phyloP scores from a whole-genome alignment of 1,284 basidiomycete genomes.

The Pseudozyma tsukubaensis region DNA sequence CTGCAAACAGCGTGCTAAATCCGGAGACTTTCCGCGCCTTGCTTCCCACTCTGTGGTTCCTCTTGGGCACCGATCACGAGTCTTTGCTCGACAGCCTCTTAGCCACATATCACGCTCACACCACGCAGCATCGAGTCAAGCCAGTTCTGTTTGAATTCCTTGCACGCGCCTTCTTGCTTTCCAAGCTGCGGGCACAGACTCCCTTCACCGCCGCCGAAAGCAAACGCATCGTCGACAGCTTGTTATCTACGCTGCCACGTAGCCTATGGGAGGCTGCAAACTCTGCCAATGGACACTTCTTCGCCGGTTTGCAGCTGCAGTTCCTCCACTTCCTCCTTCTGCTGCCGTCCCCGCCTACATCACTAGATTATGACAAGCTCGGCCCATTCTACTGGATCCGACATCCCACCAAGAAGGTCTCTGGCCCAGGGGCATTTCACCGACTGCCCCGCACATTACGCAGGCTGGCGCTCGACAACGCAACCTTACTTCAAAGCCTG shows the following conservation, averaged over 20 bases:
- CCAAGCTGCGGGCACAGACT: slow-evolving; percentile 15
- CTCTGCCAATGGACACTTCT: slow-evolving; percentile 9
- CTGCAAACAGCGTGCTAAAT: slow-evolving; percentile 28
- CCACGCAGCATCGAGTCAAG: slow-evolving; percentile 37
- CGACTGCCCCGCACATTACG: slow-evolving; percentile 18
- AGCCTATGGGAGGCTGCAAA: slow-evolving; percentile 34
- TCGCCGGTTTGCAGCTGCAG: slow-evolving; percentile 29
- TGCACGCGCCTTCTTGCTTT: slow-evolving; percentile 39
- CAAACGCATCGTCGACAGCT: slow-evolving; percentile 17
- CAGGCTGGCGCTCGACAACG: slow-evolving; percentile 38
- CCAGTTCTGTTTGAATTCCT: slow-evolving; percentile 52
- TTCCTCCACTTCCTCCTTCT: slow-evolving; percentile 41
- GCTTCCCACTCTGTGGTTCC: slow-evolving; percentile 56
- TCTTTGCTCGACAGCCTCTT: slow-evolving; percentile 36
- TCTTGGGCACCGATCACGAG: slow-evolving; percentile 38
- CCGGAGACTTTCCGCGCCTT: slow-evolving; percentile 43
- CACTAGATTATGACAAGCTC: slow-evolving; percentile 25
- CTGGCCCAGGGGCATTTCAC: slow-evolving; percentile 28
- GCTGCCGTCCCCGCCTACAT: slow-evolving; percentile 20
- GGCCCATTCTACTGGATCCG: slow-evolving; percentile 44
- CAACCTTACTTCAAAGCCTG: slow-evolving; percentile 10
- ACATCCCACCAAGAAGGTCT: slow-evolving; percentile 35
- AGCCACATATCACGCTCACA: slow-evolving; percentile 27
- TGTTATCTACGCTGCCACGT: slow-evolving; percentile 32
- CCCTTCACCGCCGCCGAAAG: slow-evolving; percentile 14